A percentile compares a stretch with the other conserved stretches of the same genome.
Conservation (phyloP, 2,329 filamentous ascomycete species). For the Aspergillus udagawae region DNA sequence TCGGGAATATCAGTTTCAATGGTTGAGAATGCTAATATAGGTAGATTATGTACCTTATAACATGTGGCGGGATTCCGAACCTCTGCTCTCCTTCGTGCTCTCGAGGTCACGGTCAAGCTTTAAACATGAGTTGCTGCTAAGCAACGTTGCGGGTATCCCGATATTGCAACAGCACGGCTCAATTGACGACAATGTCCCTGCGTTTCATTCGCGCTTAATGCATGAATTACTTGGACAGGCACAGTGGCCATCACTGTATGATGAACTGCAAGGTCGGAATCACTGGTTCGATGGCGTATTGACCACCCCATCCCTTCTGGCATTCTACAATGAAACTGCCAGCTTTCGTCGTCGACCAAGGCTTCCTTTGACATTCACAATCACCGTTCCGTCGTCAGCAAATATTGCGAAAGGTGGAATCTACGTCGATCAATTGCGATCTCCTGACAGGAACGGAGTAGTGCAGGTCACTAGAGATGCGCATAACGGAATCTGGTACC, state of each 20-base stretch:
- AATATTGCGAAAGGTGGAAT: conserved; percentile 53
- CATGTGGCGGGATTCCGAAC: conserved; percentile 53
- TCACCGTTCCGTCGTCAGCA: conserved; percentile 50
- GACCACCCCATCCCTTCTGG: conserved; percentile 46
- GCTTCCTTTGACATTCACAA: conserved; percentile 39
- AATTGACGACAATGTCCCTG: conserved; percentile 56
- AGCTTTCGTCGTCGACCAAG: neutral
- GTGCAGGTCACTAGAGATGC: conserved; percentile 38
- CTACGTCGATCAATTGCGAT: conserved; percentile 46
- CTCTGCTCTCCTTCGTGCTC: conserved; percentile 46
- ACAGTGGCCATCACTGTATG: conserved; percentile 43
- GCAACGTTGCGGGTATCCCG: conserved; percentile 50
- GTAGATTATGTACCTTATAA: conserved; percentile 55
- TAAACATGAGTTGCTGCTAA: conserved; percentile 52
- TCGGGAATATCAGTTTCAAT: neutral
- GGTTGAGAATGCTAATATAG: conserved; percentile 3
- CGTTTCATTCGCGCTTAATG: conserved; percentile 55
- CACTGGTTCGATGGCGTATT: conserved; percentile 56
- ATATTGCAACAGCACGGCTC: conserved; percentile 56
- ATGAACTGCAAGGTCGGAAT: conserved; percentile 46
- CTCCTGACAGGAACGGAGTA: conserved; percentile 49
- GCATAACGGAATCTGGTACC: conserved; percentile 26
- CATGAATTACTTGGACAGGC: conserved; percentile 45
- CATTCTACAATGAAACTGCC: conserved; percentile 44
- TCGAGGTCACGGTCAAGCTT: conserved; percentile 50